These are phyloP conservation scores for Plasmodium yoelii DNA, from an alignment of 169 alveolate species.

Conservation along the genomic window DNA sequence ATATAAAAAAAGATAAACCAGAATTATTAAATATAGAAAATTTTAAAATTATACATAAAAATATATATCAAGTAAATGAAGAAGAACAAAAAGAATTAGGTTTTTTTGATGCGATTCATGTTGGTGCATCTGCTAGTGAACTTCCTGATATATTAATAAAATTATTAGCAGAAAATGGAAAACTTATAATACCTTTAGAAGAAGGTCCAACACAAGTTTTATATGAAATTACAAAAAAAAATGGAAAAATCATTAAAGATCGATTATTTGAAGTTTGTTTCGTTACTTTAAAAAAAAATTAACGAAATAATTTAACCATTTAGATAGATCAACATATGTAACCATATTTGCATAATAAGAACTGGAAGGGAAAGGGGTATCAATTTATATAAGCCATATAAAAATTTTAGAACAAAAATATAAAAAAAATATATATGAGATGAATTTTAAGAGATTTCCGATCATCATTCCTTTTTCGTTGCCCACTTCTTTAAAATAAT, in stretches of 20 bases:
- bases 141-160: conserved; percentile 71
- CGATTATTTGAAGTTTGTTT: conserved; percentile 76
- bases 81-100: conserved; percentile 64
- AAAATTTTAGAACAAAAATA: too few species aligned
- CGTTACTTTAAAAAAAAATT: conserved; percentile 64
- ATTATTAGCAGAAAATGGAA: conserved; percentile 65
- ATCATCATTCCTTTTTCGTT: too few species aligned
- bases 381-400: too few species aligned
- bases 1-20: conserved; percentile 69
- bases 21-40: conserved; percentile 65
- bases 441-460: too few species aligned
- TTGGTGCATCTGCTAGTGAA: conserved; percentile 79
- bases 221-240: conserved; percentile 65
- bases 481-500: too few species aligned
- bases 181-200: conserved; percentile 59
- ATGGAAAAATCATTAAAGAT: conserved; percentile 72
- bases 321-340: too few species aligned
- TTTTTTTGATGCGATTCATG: conserved; percentile 75
- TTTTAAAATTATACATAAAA: conserved; percentile 73
- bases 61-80: conserved; percentile 71
- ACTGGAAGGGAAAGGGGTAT: too few species aligned
- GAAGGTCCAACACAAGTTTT: conserved; percentile 73
- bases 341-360: too few species aligned
- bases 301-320: background rate
- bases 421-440: too few species aligned